Evolutionary conservation across 768 basidiomycete species (phyloP).

Genomic region (Tricholoma sp.): DNA sequence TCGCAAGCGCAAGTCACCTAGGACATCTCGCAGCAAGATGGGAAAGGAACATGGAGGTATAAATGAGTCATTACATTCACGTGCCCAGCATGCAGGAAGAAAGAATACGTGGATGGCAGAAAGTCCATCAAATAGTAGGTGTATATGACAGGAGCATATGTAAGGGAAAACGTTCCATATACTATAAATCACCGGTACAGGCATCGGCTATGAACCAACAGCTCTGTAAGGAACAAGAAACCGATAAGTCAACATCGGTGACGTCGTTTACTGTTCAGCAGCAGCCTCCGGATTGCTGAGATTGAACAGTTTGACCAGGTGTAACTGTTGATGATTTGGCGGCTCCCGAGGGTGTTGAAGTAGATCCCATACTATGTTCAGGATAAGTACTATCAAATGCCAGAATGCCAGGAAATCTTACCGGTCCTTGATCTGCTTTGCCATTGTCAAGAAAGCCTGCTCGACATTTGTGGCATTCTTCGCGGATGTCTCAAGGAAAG

Average conservation of each 20-base stretch:
- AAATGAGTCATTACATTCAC: slow-evolving; percentile 7
- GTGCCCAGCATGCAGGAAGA: not conserved
- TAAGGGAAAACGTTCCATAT: slow-evolving; percentile 19
- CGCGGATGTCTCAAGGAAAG: slow-evolving; percentile 98
- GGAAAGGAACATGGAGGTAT: not conserved
- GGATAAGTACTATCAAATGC: not conserved
- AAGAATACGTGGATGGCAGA: not conserved
- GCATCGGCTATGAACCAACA: slow-evolving; percentile 8
- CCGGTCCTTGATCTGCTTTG: slow-evolving; percentile 94
- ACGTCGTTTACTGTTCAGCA: slow-evolving; percentile 49
- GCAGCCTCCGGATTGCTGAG: slow-evolving; percentile 68
- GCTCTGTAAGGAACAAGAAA: not conserved
- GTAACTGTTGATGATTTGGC: slow-evolving; percentile 82
- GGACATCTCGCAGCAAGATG: not conserved
- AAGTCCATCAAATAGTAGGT: not conserved
- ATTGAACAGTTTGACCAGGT: slow-evolving; percentile 78
- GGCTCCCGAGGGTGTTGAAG: slow-evolving; percentile 65
- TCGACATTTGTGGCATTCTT: slow-evolving; percentile 99
- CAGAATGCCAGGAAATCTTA: slow-evolving; percentile 24
- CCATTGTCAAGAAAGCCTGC: slow-evolving; percentile 98
- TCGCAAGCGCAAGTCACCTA: not conserved
- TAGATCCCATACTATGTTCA: slow-evolving; percentile 73
- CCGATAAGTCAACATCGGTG: not conserved
- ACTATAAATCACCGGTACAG: slow-evolving; percentile 11
- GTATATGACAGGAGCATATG: slow-evolving; percentile 16